These are phyloP conservation scores for Saccharomyces paradoxus DNA, from an alignment of 805 yeast genomes.

Conservation along the genomic window DNA sequence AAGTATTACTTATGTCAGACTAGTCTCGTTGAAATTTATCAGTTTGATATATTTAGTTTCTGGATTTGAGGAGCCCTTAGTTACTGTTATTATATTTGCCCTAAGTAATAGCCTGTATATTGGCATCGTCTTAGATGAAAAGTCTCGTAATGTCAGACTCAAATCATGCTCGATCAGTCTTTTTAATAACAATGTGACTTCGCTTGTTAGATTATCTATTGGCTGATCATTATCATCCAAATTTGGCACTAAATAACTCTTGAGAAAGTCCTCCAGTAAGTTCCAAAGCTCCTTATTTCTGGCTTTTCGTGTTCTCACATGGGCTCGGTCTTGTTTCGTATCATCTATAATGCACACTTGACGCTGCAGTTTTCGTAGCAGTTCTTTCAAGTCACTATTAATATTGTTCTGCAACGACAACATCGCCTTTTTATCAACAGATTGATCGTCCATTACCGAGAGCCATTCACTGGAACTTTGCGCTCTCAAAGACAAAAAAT, in stretches of 20 bases:
- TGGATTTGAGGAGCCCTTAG: not conserved
- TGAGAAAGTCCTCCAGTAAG: slow-evolving; percentile 9
- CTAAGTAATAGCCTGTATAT: slow-evolving; percentile 17
- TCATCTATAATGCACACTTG: not conserved
- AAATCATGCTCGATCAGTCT: slow-evolving; percentile 15
- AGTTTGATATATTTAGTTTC: slow-evolving; percentile 10
- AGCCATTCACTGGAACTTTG: slow-evolving; percentile 13
- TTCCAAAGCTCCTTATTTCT: slow-evolving; percentile 8
- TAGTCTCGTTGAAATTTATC: slow-evolving; percentile 11
- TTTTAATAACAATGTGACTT: slow-evolving; percentile 4
- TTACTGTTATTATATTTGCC: slow-evolving; percentile 8
- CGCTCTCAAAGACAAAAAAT: slow-evolving; percentile 11
- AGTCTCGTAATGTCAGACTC: slow-evolving; percentile 11
- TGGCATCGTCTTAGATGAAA: slow-evolving; percentile 1
- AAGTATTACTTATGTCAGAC: not conserved
- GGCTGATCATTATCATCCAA: slow-evolving; percentile 5
- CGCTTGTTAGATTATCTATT: slow-evolving; percentile 3
- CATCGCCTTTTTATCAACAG: slow-evolving; percentile 5
- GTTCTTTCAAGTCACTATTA: slow-evolving; percentile 13
- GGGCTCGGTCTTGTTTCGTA: not conserved
- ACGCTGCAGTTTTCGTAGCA: slow-evolving; percentile 8
- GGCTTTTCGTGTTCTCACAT: not conserved
- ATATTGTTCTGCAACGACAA: slow-evolving; percentile 11
- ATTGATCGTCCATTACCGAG: not conserved
- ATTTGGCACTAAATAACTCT: slow-evolving; percentile 12